Evolutionary conservation across 2,329 filamentous ascomycete species (phyloP).

Genomic region (Fusarium citri): DNA sequence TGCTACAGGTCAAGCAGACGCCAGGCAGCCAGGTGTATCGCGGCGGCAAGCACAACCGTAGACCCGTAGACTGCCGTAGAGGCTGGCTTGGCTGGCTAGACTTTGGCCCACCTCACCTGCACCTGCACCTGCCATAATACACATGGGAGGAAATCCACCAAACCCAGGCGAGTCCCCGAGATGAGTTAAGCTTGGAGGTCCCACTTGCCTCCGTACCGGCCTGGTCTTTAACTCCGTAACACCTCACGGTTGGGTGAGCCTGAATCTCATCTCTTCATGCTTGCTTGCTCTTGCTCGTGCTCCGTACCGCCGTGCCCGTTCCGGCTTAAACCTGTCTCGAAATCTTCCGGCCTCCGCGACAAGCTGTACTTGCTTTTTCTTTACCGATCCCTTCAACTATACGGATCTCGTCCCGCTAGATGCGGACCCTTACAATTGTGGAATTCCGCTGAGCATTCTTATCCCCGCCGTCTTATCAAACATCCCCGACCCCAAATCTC

Average conservation of each 20-base stretch:
- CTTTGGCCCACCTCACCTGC: constrained; percentile 3
- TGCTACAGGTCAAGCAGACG: constrained; percentile 7
- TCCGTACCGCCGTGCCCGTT: constrained; percentile 17
- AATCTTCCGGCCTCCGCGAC: constrained; percentile 3
- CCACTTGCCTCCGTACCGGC: constrained; percentile 21
- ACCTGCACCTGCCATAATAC: neutral
- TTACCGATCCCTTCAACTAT: neutral
- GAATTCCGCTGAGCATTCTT: constrained; percentile 14
- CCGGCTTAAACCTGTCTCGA: constrained; percentile 13
- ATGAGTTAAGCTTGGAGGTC: constrained; percentile 21
- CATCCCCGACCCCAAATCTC: constrained; percentile 14
- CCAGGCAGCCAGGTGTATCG: constrained; percentile 45
- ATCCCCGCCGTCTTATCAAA: constrained; percentile 32
- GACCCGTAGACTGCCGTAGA: constrained; percentile 1
- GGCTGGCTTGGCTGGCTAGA: neutral
- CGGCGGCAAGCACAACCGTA: constrained; percentile 34
- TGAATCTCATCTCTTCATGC: constrained; percentile 19
- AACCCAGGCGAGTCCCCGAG: constrained; percentile 11
- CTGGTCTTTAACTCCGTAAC: constrained; percentile 29
- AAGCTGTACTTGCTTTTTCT: neutral
- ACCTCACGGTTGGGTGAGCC: constrained; percentile 10
- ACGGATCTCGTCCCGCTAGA: constrained; percentile 16
- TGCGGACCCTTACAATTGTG: constrained; percentile 25
- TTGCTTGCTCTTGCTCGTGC: constrained; percentile 13
- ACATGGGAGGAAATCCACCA: neutral